Evolutionary conservation across 2,329 filamentous ascomycete genomes (phyloP), one percentile per base, ranked within the genome.

Genomic region (Gremmenia infestans): DNA sequence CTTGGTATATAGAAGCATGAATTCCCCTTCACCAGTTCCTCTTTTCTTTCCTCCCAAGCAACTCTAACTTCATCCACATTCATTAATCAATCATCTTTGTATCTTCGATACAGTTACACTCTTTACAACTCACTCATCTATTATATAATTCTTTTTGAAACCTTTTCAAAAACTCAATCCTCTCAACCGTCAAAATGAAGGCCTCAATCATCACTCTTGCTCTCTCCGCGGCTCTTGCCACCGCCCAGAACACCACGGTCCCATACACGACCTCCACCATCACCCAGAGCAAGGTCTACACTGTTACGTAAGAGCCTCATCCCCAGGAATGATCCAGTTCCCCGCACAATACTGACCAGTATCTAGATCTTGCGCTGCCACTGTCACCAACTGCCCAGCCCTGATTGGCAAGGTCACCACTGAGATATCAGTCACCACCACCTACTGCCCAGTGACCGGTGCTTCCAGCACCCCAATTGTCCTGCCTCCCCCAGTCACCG

Each of bases 301-400:
- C 45, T 14, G 23, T 47, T 14, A 47, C 45, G 45, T 47, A 47
- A 14, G 45, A 17, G 25, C 12, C 25, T 22, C 12, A 19, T 25
- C 8, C 14, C 45, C 23, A 15, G 22, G 17, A 28, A 32, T 4
- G 3, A 17, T n/a, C 19, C 8, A n/a, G 3, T n/a, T 14, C 25
- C 23, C 23, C 25, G 25, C 43, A 47, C 11, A 47, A 6, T 12
- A n/a, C 45, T 47, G 23, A 47, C 45, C n/a, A 7, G 19, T 15
- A 15, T 28, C 5, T 12, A 47, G 45, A 7, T 47, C 45, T 47
- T 47, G 45, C 12, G 45, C 45, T 22, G n/a, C 45, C 23, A 47
- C 45, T 2, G 23, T 47, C 19, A 47, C 45, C 45, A 12, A 47
- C 45, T 50, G 50, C 52, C 55, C 55, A 37, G 52, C 36, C 6